Conservation (phyloP, 2,329 filamentous ascomycete genomes). For the Trichoderma breve region DNA sequence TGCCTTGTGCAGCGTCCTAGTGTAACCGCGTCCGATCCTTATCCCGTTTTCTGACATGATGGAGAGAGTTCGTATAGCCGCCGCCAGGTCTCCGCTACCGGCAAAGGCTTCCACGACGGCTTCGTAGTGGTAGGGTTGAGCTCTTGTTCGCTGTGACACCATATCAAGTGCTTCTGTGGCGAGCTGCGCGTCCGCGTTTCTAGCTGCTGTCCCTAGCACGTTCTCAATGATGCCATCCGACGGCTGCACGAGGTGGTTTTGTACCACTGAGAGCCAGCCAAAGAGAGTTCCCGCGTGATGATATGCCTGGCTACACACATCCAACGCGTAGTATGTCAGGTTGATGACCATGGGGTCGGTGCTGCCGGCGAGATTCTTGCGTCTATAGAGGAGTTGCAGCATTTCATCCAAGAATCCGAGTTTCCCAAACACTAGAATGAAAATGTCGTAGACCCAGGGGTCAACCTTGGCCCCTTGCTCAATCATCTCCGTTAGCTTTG, state of each 20-base stretch:
- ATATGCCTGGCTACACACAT: slow-evolving; percentile 63
- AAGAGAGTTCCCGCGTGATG: slow-evolving; percentile 64
- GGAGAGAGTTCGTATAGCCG: slow-evolving; percentile 67
- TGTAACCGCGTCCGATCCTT: slow-evolving; percentile 58
- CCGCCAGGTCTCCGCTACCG: slow-evolving; percentile 55
- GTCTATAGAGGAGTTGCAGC: slow-evolving; percentile 62
- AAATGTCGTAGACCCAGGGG: slow-evolving; percentile 75
- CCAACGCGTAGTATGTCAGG: slow-evolving; percentile 72
- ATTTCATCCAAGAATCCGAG: slow-evolving; percentile 75
- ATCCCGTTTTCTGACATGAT: slow-evolving; percentile 63
- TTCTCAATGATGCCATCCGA: slow-evolving; percentile 64
- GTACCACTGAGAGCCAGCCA: slow-evolving; percentile 69
- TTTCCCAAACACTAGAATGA: slow-evolving; percentile 70
- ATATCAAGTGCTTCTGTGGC: slow-evolving; percentile 67
- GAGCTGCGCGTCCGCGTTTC: slow-evolving; percentile 63
- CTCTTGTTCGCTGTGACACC: slow-evolving; percentile 40
- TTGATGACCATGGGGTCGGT: slow-evolving; percentile 43
- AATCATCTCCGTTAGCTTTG: slow-evolving; percentile 66
- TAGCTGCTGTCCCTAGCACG: slow-evolving; percentile 69
- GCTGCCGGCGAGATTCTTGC: slow-evolving; percentile 36
- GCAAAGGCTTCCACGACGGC: slow-evolving; percentile 71
- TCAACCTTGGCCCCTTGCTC: slow-evolving; percentile 54
- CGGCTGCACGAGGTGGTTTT: slow-evolving; percentile 37
- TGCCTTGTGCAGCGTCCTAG: slow-evolving; percentile 58
- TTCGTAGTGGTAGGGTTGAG: slow-evolving; percentile 73